Conservation (phyloP, 73 alveolate genomes). For the Paramecium bursaria region DNA sequence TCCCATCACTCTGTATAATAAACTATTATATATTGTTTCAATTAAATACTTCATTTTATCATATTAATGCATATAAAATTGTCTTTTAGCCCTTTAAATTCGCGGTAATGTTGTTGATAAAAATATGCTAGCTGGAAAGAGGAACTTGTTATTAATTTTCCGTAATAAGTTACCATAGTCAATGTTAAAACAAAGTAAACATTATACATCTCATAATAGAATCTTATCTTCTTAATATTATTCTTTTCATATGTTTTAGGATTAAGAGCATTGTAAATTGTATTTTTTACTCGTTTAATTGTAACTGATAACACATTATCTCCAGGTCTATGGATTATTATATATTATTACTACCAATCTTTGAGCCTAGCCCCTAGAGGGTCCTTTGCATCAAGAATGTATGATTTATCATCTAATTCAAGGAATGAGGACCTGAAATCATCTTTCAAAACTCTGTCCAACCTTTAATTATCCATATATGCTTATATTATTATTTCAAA, state of each 20-base stretch:
- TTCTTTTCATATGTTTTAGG: constrained; percentile 46
- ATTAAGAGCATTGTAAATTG: constrained; percentile 3
- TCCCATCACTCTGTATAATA: too few relatives aligned
- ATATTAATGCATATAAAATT: constrained; percentile 23
- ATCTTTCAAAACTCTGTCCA: too few relatives aligned
- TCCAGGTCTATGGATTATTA: constrained; percentile 4
- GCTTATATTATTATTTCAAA: too few relatives aligned
- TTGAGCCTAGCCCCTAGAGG: too few relatives aligned
- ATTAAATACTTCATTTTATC: constrained; percentile 19
- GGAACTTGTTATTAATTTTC: not conserved
- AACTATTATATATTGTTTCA: too few relatives aligned
- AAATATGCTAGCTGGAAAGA: not conserved
- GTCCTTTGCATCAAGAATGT: too few relatives aligned
- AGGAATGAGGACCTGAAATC: too few relatives aligned
- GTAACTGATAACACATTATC: constrained; percentile 35
- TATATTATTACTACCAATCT: too few relatives aligned
- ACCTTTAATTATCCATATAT: too few relatives aligned
- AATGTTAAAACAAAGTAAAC: constrained; percentile 2
- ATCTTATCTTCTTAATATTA: not conserved
- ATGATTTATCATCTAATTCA: too few relatives aligned
- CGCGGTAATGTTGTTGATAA: constrained; percentile 4
- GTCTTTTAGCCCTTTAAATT: constrained; percentile 48
- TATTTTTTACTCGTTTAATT: not conserved
- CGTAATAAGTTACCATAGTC: not conserved
- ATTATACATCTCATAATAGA: constrained; percentile 31